phyloP scores from a whole-genome alignment of 257 asterid genomes.

The Rauvolfia tetraphylla region DNA sequence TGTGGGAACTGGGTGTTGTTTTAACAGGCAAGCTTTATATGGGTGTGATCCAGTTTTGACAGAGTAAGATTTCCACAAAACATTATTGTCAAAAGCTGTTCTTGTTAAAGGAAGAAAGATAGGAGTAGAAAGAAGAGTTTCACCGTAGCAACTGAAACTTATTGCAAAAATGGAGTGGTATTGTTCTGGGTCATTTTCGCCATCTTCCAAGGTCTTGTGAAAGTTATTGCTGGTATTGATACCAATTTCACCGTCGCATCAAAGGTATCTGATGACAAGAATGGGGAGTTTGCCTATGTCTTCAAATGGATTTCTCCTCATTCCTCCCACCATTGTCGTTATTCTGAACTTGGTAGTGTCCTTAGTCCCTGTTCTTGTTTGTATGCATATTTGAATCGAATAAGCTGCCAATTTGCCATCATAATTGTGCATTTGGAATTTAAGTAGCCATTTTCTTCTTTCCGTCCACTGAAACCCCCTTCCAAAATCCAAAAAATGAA shows the following conservation, averaged over 20 bases:
- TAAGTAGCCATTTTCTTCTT: too few relatives aligned
- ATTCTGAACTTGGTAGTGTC: slow-evolving; percentile 68
- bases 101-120: slow-evolving; percentile 61
- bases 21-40: slow-evolving; percentile 78
- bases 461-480: too few relatives aligned
- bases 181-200: slow-evolving; percentile 93
- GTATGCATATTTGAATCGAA: too few relatives aligned
- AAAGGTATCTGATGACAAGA: slow-evolving; percentile 72
- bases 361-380: too few relatives aligned
- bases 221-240: slow-evolving; percentile 87
- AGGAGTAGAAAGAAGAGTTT: slow-evolving; percentile 61
- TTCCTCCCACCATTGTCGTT: slow-evolving; percentile 86
- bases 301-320: slow-evolving; percentile 90
- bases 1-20: slow-evolving; percentile 95
- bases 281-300: slow-evolving; percentile 64
- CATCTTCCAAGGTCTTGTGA: slow-evolving; percentile 85
- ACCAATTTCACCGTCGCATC: slow-evolving; percentile 87
- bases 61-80: slow-evolving; percentile 59
- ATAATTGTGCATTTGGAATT: too few relatives aligned
- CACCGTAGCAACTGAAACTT: slow-evolving; percentile 69
- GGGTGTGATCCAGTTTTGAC: slow-evolving; percentile 84
- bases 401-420: too few relatives aligned
- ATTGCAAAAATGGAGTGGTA: slow-evolving; percentile 88
- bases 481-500: too few relatives aligned
- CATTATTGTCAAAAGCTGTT: slow-evolving; percentile 57